Evolutionary conservation across 78 protist species (phyloP).

Genomic region (Dictyostelium capitatum): DNA sequence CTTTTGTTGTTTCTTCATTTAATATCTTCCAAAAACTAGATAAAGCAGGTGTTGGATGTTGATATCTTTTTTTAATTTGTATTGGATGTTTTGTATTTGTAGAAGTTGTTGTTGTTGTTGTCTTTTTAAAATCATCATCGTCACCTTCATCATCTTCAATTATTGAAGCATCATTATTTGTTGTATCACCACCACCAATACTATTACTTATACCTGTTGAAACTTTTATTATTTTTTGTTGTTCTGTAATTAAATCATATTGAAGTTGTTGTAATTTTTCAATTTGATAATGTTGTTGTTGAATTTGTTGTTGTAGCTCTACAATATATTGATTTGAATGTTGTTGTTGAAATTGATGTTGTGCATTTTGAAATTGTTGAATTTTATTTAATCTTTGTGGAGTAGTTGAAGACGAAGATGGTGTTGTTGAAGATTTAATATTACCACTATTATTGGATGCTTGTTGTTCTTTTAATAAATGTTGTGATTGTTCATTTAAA

Average conservation of each 20-base stretch:
- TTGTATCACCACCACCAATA: not conserved
- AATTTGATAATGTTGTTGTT: conserved; percentile 13
- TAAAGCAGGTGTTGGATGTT: not conserved
- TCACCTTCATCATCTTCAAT: not conserved
- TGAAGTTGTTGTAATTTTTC: conserved; percentile 15
- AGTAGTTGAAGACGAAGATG: too few species aligned
- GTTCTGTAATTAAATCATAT: not conserved
- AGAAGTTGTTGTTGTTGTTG: not conserved
- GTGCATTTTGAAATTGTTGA: conserved; percentile 18
- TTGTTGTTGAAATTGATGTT: conserved; percentile 20
- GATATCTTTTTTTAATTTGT: not conserved
- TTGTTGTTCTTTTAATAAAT: not conserved
- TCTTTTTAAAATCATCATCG: not conserved
- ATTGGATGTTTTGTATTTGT: not conserved
- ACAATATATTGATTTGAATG: conserved; percentile 9
- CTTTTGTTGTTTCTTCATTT: not conserved
- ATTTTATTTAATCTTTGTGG: conserved; percentile 1
- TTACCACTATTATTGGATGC: not conserved
- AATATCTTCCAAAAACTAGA: conserved; percentile 11
- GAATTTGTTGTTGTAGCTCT: conserved; percentile 33
- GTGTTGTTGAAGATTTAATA: not conserved
- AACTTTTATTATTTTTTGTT: not conserved
- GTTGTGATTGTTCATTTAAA: conserved; percentile 5
- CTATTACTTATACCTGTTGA: too few species aligned
- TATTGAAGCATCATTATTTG: conserved; percentile 7